A percentile compares a stretch with the other conserved stretches of the same genome.
Evolutionary conservation across 2,329 filamentous ascomycete species (phyloP).

Genomic region (Pseudocercospora macadamiae): DNA sequence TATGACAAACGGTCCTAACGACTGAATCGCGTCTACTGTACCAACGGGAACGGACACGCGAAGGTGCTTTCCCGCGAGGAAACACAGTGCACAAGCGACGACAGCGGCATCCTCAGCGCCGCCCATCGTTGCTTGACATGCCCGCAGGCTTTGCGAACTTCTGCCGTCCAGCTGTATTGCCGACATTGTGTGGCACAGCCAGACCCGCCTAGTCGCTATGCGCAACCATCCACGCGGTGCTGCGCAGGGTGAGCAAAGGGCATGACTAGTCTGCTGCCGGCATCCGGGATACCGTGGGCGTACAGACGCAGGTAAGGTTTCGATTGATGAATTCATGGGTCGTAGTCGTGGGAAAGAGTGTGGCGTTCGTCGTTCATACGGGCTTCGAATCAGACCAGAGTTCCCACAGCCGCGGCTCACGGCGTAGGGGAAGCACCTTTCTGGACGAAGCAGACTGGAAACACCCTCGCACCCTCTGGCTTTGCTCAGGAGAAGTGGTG

Average conservation of each 20-base stretch:
- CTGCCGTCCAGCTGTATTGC: no score
- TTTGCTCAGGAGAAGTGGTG: slow-evolving; percentile 11
- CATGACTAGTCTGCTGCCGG: slow-evolving; percentile 10
- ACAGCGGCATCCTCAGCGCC: background rate
- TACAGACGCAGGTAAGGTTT: slow-evolving; percentile 4
- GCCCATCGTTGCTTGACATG: background rate
- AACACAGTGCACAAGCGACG: background rate
- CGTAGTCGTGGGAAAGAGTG: background rate
- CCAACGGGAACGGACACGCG: background rate
- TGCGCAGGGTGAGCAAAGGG: slow-evolving; percentile 1
- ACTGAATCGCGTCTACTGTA: background rate
- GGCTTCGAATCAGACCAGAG: slow-evolving; percentile 13
- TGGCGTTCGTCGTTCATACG: slow-evolving; percentile 1
- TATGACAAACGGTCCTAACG: background rate
- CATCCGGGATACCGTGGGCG: slow-evolving; percentile 5
- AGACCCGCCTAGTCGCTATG: slow-evolving; percentile 2
- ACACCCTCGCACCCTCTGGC: background rate
- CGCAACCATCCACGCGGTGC: slow-evolving; percentile 12
- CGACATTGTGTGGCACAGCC: background rate
- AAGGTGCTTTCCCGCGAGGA: background rate
- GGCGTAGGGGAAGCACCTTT: slow-evolving; percentile 2
- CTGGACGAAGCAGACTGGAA: slow-evolving; percentile 12
- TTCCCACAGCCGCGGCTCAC: slow-evolving; percentile 12
- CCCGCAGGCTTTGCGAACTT: background rate
- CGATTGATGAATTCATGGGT: slow-evolving; percentile 11